Base-by-base conservation (phyloP, 2,329 filamentous ascomycete genomes). In the Paramyrothecium roridum region DNA sequence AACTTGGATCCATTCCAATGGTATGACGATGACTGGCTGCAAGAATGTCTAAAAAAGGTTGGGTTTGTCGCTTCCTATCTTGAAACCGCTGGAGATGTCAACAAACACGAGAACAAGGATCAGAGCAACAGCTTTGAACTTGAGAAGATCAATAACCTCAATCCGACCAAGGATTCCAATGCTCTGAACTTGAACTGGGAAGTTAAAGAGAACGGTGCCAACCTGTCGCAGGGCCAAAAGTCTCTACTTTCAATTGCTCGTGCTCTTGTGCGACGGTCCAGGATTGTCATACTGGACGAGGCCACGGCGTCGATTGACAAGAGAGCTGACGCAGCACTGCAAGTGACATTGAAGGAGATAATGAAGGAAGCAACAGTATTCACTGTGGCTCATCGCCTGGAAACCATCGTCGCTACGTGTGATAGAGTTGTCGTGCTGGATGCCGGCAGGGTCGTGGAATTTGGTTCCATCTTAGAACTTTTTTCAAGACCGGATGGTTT, bases 361-460 rank as follows among this genome's bases (percentile, higher is more conserved):
- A 48, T 52, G 49, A 30, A 30, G 26, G 50, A 46, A 19, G 61
- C 60, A 10, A 63, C 59, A 4, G 61, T 63, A 1, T 37, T 63
- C 1, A 61, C 61, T 8, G 61, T 63, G 8, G 61, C 61, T 2
- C 61, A 63, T 48, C 46, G 61, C 23, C 57, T 63, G 3, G 59
- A 63, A 8, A 63, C 59, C 1, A 63, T 63, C 3, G 30, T 63
- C 26, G 43, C 54, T 26, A 70, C 58, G 6, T 62, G 60, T 21
- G 50, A 61, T 22, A 55, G 54, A 43, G 60, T 62, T 3, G 19
- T 62, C 1, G 60, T 62, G 1, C 62, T 62, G 60, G 60, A 62
- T 4, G 43, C 48, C 26, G 60, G 60, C 3, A 54, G 21, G n/a
- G 58, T 62, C 2, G 58, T 57, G 0, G 60, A 62, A 48, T 62